Base-by-base conservation (phyloP, 2,329 filamentous ascomycete genomes). In the Sphaceloma murrayae region DNA sequence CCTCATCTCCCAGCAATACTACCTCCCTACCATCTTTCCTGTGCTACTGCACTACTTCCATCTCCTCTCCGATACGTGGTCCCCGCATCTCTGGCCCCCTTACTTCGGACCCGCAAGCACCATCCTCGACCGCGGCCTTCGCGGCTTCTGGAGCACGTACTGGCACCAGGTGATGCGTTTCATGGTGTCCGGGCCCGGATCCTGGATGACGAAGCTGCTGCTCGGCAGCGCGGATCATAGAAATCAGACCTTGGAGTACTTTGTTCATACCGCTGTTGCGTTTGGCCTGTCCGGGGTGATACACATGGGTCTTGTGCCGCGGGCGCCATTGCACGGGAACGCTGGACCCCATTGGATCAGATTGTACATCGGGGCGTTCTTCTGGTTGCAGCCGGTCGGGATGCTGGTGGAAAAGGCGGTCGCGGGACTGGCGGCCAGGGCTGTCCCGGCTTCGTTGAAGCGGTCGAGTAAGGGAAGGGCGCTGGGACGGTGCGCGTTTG, bases 151-250 rank as follows among this genome's bases (percentile, higher is more conserved):
- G 58, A 53, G 55, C 5, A 21, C 16, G 11, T 59, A 54, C 43
- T 60, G 58, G 58, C 58, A 60, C 45, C 58, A 59, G 49, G 56
- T 52, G 18, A 56, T 59, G 54, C 50, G 58, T 7, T 48, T 50
- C 36, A 45, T 50, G 5, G 51, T 52, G 2, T 49, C 53, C 3
- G 52, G 51, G 29, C 52, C 54, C 2, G 58, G 57, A 4, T 47
- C 53, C 21, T 52, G 48, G 24, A 4, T 60, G 2, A 51, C 53
- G 2, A 48, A 51, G 24, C 31, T 36, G 7, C n/a, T 57, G 4
- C 14, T 45, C 4, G 31, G 22, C 9, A 29, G 21, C 7, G 32
- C 11, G 11, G 24, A 46, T 0, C 36, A 33, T 11, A 14, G 30
- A 7, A 44, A 45, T 1, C 47, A 51, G 8, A 11, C 50, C 13